Conservation (phyloP, 2,329 filamentous ascomycete species). For the Botrytis aclada region DNA sequence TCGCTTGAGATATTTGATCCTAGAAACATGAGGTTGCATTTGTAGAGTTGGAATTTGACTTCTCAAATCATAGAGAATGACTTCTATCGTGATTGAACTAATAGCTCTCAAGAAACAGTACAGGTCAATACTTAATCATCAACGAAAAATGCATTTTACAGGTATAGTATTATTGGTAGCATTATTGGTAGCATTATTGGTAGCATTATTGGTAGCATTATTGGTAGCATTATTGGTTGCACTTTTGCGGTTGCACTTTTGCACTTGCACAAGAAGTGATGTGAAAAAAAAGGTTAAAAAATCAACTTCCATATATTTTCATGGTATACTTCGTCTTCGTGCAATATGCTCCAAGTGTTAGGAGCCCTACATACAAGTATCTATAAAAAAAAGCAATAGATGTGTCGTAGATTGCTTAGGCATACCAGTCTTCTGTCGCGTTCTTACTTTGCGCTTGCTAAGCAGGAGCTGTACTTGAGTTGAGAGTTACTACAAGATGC, state of each 20-base stretch:
- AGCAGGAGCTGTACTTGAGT: not conserved
- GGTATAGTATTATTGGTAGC: not conserved
- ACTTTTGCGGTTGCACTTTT: not conserved
- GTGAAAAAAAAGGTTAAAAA: not conserved
- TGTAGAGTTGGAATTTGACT: not conserved
- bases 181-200: not conserved
- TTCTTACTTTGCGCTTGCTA: not conserved
- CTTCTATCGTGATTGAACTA: not conserved
- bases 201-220: not conserved
- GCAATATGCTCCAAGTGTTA: too few relatives aligned
- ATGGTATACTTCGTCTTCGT: not conserved
- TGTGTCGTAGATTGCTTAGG: not conserved
- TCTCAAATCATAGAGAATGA: not conserved
- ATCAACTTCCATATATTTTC: not conserved
- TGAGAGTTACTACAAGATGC: not conserved
- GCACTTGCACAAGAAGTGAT: not conserved
- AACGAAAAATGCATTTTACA: not conserved
- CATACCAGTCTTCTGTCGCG: not conserved
- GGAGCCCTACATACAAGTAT: too few relatives aligned
- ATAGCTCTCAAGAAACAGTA: not conserved
- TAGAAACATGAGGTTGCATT: not conserved
- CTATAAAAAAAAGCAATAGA: too few relatives aligned
- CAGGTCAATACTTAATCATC: not conserved
- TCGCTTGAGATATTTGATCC: not conserved
- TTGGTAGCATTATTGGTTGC: too few relatives aligned